A percentile compares a stretch with the other conserved stretches of the same genome.
These are phyloP conservation scores for Penicillium silybi DNA, from an alignment of 495 filamentous ascomycete species.

Conservation along the genomic window DNA sequence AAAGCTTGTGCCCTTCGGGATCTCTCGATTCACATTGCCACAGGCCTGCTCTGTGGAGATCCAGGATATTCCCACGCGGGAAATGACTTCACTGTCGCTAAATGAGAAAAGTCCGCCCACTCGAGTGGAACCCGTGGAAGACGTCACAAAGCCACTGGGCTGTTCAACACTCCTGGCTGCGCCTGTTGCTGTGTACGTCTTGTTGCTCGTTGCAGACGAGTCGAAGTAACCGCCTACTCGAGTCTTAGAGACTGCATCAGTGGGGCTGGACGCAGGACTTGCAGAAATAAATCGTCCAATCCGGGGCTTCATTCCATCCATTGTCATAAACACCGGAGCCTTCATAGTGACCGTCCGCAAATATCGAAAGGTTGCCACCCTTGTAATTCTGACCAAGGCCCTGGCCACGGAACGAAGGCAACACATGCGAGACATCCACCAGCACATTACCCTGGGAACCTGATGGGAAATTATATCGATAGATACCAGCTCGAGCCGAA, in stretches of 20 bases:
- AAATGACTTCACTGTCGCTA: constrained; percentile 41
- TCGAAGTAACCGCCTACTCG: constrained; percentile 54
- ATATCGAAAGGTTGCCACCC: constrained; percentile 56
- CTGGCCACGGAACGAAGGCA: constrained; percentile 57
- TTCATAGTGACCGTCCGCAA: constrained; percentile 53
- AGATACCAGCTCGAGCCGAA: constrained; percentile 59
- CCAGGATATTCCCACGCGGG: constrained; percentile 68
- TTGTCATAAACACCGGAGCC: constrained; percentile 63
- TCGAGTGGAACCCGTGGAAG: constrained; percentile 23
- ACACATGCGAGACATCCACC: constrained; percentile 68
- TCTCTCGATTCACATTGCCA: constrained; percentile 53
- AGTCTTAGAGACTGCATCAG: neutral
- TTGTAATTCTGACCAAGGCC: constrained; percentile 63
- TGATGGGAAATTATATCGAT: constrained; percentile 57
- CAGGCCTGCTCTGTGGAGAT: constrained; percentile 64
- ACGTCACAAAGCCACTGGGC: constrained; percentile 21
- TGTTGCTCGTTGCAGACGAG: constrained; percentile 32
- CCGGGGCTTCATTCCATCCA: constrained; percentile 56
- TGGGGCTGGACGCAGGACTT: neutral
- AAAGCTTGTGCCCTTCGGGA: constrained; percentile 47
- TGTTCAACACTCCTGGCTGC: constrained; percentile 26
- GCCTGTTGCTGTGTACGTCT: constrained; percentile 28
- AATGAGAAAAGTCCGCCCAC: constrained; percentile 38
- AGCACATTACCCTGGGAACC: constrained; percentile 45
- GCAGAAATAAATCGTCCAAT: constrained; percentile 69